A percentile compares a stretch with the other conserved stretches of the same genome.
These are phyloP conservation scores for Prunus padus DNA, from an alignment of 306 rosid genomes.

Conservation along the genomic window DNA sequence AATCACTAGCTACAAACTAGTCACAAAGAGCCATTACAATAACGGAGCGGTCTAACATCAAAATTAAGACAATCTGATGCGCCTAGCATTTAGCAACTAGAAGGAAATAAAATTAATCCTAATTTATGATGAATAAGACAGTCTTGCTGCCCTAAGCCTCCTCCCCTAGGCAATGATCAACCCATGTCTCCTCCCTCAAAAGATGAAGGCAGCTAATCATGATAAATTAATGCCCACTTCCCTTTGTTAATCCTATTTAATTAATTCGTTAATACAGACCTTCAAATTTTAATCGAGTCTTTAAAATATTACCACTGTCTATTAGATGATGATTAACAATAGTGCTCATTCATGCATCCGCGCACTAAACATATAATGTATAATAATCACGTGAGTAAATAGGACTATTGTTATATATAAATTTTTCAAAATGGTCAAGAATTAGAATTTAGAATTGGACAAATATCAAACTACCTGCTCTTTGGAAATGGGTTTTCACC, in stretches of 20 bases:
- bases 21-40: too few species aligned
- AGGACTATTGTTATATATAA: background rate
- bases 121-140: too few species aligned
- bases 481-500: constrained; percentile 7
- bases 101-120: background rate
- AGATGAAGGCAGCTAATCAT: background rate
- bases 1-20: fast-evolving
- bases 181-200: too few species aligned
- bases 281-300: too few species aligned
- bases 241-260: background rate
- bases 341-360: background rate
- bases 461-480: background rate
- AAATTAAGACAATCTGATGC: background rate
- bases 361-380: background rate
- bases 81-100: background rate
- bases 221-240: background rate
- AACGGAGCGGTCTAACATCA: fast-evolving
- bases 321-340: too few species aligned
- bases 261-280: too few species aligned
- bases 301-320: too few species aligned
- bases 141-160: background rate
- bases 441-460: background rate
- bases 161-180: too few species aligned
- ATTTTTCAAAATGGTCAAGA: background rate
- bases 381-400: background rate